Percentiles rank a stretch among this genome's conserved stretches.
Conservation (phyloP, 2,329 filamentous ascomycete genomes). For the Arachnomyces sp. region DNA sequence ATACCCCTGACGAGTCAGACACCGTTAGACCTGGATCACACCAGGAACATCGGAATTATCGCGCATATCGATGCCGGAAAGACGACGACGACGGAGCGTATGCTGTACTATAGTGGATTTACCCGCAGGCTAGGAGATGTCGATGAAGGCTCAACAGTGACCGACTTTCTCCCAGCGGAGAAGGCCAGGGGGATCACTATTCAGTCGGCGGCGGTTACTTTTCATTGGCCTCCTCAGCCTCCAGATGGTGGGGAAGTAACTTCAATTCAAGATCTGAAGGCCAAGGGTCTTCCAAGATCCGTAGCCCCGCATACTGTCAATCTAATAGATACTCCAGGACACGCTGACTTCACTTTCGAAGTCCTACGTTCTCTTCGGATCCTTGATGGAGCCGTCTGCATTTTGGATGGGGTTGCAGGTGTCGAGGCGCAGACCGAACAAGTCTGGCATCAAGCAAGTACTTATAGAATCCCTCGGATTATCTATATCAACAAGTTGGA, state of each 20-base stretch:
- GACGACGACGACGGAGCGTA: slow-evolving; percentile 96
- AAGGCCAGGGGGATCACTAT: slow-evolving; percentile 92
- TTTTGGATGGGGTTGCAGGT: slow-evolving; percentile 83
- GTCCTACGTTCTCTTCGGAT: slow-evolving; percentile 84
- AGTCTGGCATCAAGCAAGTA: slow-evolving; percentile 85
- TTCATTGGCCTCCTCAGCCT: slow-evolving; percentile 68
- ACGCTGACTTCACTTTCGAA: slow-evolving; percentile 96
- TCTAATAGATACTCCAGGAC: slow-evolving; percentile 90
- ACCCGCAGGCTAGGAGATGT: slow-evolving; percentile 88
- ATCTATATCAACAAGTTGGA: slow-evolving; percentile 82
- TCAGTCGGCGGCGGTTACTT: slow-evolving; percentile 92
- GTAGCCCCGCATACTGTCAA: slow-evolving; percentile 65
- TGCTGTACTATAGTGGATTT: slow-evolving; percentile 93
- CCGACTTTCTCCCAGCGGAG: slow-evolving; percentile 91
- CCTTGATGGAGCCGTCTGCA: slow-evolving; percentile 84
- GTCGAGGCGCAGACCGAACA: slow-evolving; percentile 97
- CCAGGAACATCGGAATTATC: slow-evolving; percentile 95
- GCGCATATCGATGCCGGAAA: slow-evolving; percentile 98
- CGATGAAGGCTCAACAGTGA: slow-evolving; percentile 92
- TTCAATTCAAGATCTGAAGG: slow-evolving; percentile 16
- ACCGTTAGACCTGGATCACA: slow-evolving; percentile 47
- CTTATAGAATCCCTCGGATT: slow-evolving; percentile 75
- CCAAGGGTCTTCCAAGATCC: slow-evolving; percentile 43
- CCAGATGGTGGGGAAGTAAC: slow-evolving; percentile 12
- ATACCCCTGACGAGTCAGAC: slow-evolving; percentile 15